Conservation (phyloP, 768 basidiomycete species). For the Filobasidium floriforme region DNA sequence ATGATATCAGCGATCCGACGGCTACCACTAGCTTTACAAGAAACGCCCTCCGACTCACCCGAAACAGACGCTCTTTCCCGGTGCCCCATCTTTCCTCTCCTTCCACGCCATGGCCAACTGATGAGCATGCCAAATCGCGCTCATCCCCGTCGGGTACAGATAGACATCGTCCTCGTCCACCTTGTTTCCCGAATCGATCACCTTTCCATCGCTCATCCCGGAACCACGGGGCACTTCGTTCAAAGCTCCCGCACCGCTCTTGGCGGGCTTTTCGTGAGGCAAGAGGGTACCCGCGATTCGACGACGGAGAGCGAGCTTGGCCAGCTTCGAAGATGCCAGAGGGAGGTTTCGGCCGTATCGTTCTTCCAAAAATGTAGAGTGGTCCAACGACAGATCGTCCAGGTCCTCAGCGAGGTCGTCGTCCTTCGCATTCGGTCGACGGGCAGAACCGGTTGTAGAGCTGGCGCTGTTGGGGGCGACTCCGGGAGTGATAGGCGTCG, state of each 20-base stretch:
- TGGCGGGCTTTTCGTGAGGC: slow-evolving; percentile 52
- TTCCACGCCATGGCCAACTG: slow-evolving; percentile 53
- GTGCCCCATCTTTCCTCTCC: slow-evolving; percentile 46
- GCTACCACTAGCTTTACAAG: background rate
- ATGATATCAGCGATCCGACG: background rate
- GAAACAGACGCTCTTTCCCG: slow-evolving; percentile 82
- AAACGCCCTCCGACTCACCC: slow-evolving; percentile 56
- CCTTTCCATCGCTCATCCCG: slow-evolving; percentile 49
- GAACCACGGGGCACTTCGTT: slow-evolving; percentile 22
- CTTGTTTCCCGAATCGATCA: slow-evolving; percentile 59
- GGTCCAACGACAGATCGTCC: slow-evolving; percentile 59
- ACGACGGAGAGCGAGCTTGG: slow-evolving; percentile 78
- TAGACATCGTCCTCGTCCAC: slow-evolving; percentile 82
- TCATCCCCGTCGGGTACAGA: slow-evolving; percentile 81
- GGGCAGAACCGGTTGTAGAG: slow-evolving; percentile 5
- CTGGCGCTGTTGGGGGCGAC: background rate
- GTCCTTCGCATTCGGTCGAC: background rate
- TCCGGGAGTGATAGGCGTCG: background rate
- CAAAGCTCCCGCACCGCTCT: slow-evolving; percentile 29
- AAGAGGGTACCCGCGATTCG: slow-evolving; percentile 80
- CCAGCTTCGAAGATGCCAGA: slow-evolving; percentile 60
- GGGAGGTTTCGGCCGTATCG: slow-evolving; percentile 89
- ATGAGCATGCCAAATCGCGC: slow-evolving; percentile 88
- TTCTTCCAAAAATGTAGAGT: slow-evolving; percentile 76
- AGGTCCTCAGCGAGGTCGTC: slow-evolving; percentile 35